phyloP scores from a whole-genome alignment of 1,284 basidiomycete genomes.

The Ganoderma sinense region DNA sequence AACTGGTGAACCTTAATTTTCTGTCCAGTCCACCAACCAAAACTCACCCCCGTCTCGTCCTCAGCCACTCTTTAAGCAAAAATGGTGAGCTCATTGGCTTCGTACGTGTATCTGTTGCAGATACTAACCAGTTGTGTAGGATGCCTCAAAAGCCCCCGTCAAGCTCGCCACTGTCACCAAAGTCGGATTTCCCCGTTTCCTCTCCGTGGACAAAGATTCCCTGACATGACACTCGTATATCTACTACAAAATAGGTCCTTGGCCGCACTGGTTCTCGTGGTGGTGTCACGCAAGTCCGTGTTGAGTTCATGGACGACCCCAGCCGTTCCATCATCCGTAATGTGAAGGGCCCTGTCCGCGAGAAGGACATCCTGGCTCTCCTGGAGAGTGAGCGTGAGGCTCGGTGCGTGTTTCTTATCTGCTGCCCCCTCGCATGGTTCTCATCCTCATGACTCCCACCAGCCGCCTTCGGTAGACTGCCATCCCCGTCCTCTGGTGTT shows the following conservation, averaged over 20 bases:
- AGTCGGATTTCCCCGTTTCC: slow-evolving; percentile 53
- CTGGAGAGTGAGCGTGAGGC: slow-evolving; percentile 99
- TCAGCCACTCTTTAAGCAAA: slow-evolving; percentile 32
- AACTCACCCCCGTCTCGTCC: slow-evolving; percentile 34
- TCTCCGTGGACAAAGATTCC: slow-evolving; percentile 1
- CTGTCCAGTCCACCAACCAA: slow-evolving; percentile 37
- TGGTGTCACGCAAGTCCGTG: slow-evolving; percentile 99
- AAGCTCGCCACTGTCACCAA: slow-evolving; percentile 97
- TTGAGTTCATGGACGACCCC: slow-evolving; percentile 99
- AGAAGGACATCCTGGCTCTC: slow-evolving; percentile 97
- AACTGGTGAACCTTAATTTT: slow-evolving; percentile 39
- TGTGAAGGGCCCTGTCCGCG: slow-evolving; percentile 98
- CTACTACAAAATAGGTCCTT: slow-evolving; percentile 73
- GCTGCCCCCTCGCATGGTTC: neutral
- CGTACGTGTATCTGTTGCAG: neutral
- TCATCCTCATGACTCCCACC: slow-evolving; percentile 17
- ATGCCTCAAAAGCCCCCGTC: slow-evolving; percentile 89
- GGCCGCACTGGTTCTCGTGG: slow-evolving; percentile 99
- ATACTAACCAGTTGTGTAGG: slow-evolving; percentile 48
- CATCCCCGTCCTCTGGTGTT: slow-evolving; percentile 22
- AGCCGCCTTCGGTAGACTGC: slow-evolving; percentile 52
- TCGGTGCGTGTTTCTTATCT: slow-evolving; percentile 71
- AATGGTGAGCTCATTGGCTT: slow-evolving; percentile 34
- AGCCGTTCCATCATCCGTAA: slow-evolving; percentile 98
- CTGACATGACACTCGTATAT: slow-evolving; percentile 13